phyloP scores from a whole-genome alignment of 495 filamentous ascomycete species.

The Wilcoxina mikolae region DNA sequence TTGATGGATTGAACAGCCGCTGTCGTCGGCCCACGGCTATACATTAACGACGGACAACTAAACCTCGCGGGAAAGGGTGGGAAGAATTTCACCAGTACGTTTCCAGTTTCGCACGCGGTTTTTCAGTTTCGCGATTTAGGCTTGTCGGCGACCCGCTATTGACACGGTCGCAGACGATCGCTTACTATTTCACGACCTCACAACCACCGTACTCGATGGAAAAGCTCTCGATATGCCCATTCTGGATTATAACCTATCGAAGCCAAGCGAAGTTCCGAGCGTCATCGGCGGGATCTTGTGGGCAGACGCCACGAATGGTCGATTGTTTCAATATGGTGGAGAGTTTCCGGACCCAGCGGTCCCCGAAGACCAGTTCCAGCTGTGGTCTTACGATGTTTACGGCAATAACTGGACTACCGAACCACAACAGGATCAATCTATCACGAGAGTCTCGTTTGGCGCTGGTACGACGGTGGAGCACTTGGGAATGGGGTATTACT shows the following conservation, averaged over 20 bases:
- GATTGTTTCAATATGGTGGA: slow-evolving; percentile 37
- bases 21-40: slow-evolving; percentile 36
- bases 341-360: not conserved
- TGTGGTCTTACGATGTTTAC: slow-evolving; percentile 10
- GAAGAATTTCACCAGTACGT: slow-evolving; percentile 33
- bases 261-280: slow-evolving; percentile 34
- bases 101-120: not conserved
- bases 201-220: slow-evolving; percentile 34
- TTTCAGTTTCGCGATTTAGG: not conserved
- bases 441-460: slow-evolving; percentile 19
- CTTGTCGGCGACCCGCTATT: not conserved
- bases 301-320: slow-evolving; percentile 39
- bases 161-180: slow-evolving; percentile 32
- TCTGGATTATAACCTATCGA: slow-evolving; percentile 29
- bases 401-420: slow-evolving; percentile 2
- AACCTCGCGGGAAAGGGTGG: slow-evolving; percentile 36
- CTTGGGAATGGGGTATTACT: slow-evolving; percentile 31
- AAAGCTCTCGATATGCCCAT: slow-evolving; percentile 37
- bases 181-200: slow-evolving; percentile 38
- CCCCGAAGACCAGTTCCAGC: not conserved
- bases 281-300: slow-evolving; percentile 37
- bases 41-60: slow-evolving; percentile 39
- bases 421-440: not conserved
- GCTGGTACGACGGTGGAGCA: slow-evolving; percentile 28
- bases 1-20: slow-evolving; percentile 20